These are phyloP conservation scores for Apiosordaria backusii DNA, from an alignment of 495 filamentous ascomycete genomes.

Conservation along the genomic window DNA sequence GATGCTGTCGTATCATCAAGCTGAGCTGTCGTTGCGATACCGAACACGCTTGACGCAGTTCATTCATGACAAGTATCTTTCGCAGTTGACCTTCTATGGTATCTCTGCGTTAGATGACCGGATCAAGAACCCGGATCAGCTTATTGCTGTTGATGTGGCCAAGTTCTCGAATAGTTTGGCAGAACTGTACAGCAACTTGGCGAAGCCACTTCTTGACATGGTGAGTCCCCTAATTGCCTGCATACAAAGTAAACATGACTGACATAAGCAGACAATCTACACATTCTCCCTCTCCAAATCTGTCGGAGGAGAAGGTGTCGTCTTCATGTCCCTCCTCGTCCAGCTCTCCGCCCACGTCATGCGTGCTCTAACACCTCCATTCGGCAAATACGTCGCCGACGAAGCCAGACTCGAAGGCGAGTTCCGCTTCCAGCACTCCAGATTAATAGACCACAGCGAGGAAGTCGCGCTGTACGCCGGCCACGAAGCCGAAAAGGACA, in stretches of 20 bases:
- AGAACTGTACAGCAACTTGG: conserved; percentile 95
- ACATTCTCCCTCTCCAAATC: conserved; percentile 88
- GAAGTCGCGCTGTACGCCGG: conserved; percentile 91
- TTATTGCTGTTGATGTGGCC: conserved; percentile 93
- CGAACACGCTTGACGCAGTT: conserved; percentile 85
- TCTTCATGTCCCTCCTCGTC: conserved; percentile 90
- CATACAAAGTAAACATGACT: conserved; percentile 11
- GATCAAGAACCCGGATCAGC: conserved; percentile 97
- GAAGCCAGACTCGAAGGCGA: conserved; percentile 93
- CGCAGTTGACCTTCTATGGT: conserved; percentile 95
- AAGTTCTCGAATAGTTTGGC: conserved; percentile 94
- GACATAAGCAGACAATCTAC: conserved; percentile 62
- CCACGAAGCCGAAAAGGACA: conserved; percentile 96
- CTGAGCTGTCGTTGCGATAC: conserved; percentile 87
- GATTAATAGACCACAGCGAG: conserved; percentile 91
- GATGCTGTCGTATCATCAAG: conserved; percentile 98
- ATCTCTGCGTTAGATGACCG: conserved; percentile 93
- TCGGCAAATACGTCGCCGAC: conserved; percentile 96
- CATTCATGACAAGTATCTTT: conserved; percentile 90
- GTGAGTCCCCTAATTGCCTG: conserved; percentile 31
- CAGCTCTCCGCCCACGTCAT: conserved; percentile 90
- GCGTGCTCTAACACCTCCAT: conserved; percentile 93
- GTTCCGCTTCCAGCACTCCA: conserved; percentile 90
- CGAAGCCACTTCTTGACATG: conserved; percentile 93
- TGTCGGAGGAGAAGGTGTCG: conserved; percentile 89